Evolutionary conservation across 2,329 filamentous ascomycete genomes (phyloP).

Genomic region (Sclerotinia trifoliorum): DNA sequence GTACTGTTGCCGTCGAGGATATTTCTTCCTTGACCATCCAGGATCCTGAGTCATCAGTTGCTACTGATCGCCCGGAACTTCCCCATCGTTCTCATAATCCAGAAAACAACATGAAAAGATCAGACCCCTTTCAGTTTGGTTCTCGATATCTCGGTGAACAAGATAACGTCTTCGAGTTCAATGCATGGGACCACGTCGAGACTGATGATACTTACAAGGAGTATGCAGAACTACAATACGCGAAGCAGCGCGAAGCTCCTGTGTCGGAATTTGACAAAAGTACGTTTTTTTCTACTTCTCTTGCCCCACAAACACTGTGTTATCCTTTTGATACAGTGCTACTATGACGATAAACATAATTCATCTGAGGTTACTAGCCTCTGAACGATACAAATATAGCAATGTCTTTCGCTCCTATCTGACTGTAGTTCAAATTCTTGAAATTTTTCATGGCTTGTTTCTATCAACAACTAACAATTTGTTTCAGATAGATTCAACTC

Average conservation of each 20-base stretch:
- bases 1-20: slow-evolving; percentile 2
- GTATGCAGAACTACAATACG: slow-evolving; percentile 81
- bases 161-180: slow-evolving; percentile 94
- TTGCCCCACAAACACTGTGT: neutral
- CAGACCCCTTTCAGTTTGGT: slow-evolving; percentile 93
- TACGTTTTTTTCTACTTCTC: slow-evolving; percentile 44
- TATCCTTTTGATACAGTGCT: slow-evolving; percentile 51
- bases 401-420: slow-evolving; percentile 75
- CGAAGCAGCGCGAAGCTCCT: slow-evolving; percentile 78
- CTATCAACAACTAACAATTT: slow-evolving; percentile 43
- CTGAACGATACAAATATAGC: slow-evolving; percentile 59
- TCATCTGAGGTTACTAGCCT: slow-evolving; percentile 59
- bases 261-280: slow-evolving; percentile 92
- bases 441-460: slow-evolving; percentile 21
- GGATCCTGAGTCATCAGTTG: slow-evolving; percentile 25
- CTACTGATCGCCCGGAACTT: slow-evolving; percentile 28
- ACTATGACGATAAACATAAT: slow-evolving; percentile 58
- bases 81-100: slow-evolving; percentile 40
- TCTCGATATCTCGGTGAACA: slow-evolving; percentile 79
- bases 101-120: slow-evolving; percentile 76
- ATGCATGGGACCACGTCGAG: slow-evolving; percentile 98
- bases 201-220: slow-evolving; percentile 85
- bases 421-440: slow-evolving; percentile 43
- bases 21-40: slow-evolving; percentile 27
- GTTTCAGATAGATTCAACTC: slow-evolving; percentile 74